Evolutionary conservation across 2,329 filamentous ascomycete genomes (phyloP).

Genomic region (Cytospora mali): DNA sequence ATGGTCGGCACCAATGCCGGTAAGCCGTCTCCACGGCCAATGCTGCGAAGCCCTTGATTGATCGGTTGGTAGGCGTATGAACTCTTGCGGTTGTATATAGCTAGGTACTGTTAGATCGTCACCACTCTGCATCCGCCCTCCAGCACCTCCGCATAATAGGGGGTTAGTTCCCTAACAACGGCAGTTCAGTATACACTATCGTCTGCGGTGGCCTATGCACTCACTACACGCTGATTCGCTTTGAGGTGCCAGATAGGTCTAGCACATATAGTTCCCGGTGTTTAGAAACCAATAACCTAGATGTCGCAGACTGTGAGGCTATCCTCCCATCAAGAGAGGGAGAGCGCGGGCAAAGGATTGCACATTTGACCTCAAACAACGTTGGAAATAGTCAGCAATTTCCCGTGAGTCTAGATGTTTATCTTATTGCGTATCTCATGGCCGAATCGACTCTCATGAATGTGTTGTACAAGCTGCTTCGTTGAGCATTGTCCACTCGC

Average conservation of each 20-base stretch:
- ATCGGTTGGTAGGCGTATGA: not conserved
- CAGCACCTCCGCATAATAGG: not conserved
- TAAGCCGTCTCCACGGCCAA: not conserved
- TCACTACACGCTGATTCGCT: not conserved
- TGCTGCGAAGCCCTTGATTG: not conserved
- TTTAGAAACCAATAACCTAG: not conserved
- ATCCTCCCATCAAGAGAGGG: not conserved
- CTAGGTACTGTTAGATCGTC: not conserved
- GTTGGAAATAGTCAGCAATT: not conserved
- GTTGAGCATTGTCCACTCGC: slow-evolving; percentile 1
- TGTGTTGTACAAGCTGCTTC: slow-evolving; percentile 38
- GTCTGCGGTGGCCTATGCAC: not conserved
- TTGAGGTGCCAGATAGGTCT: not conserved
- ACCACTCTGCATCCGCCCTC: not conserved
- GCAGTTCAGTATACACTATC: not conserved
- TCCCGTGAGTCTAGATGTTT: slow-evolving; percentile 8
- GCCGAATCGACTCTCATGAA: slow-evolving; percentile 18
- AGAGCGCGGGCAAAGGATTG: not conserved
- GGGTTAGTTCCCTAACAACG: not conserved
- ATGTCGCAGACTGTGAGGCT: not conserved
- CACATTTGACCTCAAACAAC: not conserved
- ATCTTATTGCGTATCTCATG: slow-evolving; percentile 21
- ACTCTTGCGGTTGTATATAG: not conserved
- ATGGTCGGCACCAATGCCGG: not conserved
- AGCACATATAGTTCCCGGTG: not conserved